Base-by-base conservation (phyloP, 2,329 filamentous ascomycete genomes). In the Xylaria multiplex region DNA sequence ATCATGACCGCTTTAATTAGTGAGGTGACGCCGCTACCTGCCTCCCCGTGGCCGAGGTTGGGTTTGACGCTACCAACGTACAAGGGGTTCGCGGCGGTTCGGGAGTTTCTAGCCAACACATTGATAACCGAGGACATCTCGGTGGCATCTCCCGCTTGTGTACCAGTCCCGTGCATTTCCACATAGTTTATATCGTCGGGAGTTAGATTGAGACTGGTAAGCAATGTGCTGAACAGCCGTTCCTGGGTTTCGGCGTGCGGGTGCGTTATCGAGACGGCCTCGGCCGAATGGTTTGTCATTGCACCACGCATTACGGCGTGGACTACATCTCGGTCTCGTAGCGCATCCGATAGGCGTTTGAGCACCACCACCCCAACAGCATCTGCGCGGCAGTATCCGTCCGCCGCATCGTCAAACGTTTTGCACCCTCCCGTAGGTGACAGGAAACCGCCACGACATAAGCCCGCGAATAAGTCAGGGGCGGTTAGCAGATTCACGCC, bases 151-250 rank as follows among this genome's bases (percentile, higher is more conserved):
- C 90, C 90, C 37, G 88, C 90, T 73, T 91, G 89, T 1, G 89
- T 91, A 49, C 89, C 89, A 2, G 89, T 91, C 5, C 89, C 89
- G 73, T 91, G 89, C 82, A 90, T 87, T 74, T 91, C 89, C 5
- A 90, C 85, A 71, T 89, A 90, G 71, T 82, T 83, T 59, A 91
- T 82, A 49, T 88, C 70, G 68, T 70, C 72, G 4, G 55, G 77
- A 71, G 89, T 84, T 27, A 91, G 79, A 49, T 84, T 84, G 46
- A 86, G 84, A 45, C 87, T 82, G 43, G 83, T 84, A 30, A 88
- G 81, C 40, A 89, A 82, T 56, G 81, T 84, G 69, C 82, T 84
- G 76, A 86, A 91, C 2, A 92, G 79, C 62, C 82, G 82, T 42
- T 86, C 82, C 70, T 93, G 91, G 0, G 87, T 85, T 32, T 83